Evolutionary conservation across 139 green algal genomes (phyloP).

Genomic region (Ostreobium quekettii): DNA sequence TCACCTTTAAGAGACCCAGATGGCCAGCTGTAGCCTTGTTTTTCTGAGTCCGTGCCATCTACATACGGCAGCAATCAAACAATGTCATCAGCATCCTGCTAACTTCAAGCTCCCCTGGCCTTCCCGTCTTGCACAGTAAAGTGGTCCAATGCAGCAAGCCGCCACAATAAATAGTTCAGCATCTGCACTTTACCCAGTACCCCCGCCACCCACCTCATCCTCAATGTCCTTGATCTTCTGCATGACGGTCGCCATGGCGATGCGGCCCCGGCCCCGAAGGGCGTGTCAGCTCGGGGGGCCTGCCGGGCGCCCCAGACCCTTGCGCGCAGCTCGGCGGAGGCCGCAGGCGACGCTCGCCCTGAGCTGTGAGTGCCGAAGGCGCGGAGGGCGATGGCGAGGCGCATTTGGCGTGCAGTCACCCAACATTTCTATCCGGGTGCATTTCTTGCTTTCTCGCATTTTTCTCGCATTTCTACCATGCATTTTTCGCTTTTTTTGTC

Average conservation of each 20-base stretch:
- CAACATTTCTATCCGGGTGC: no score
- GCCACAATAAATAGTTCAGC: neutral
- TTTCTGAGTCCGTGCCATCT: constrained; percentile 99
- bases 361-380: no score
- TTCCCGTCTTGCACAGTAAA: neutral
- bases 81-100: neutral
- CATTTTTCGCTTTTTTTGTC: no score
- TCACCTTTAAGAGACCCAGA: constrained; percentile 85
- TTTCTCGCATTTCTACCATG: no score
- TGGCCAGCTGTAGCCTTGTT: constrained; percentile 94
- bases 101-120: neutral
- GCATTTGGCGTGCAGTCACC: no score
- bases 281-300: no score
- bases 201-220: constrained; percentile 46
- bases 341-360: no score
- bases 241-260: constrained; percentile 26
- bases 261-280: no score
- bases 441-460: no score
- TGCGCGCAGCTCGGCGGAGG: no score
- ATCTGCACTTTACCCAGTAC: constrained; percentile 8
- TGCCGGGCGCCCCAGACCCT: no score
- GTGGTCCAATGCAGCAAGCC: neutral
- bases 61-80: neutral
- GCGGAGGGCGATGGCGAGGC: no score
- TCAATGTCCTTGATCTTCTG: constrained; percentile 74